Conservation (phyloP, 2,329 filamentous ascomycete genomes). For the Mariannaea elegans region DNA sequence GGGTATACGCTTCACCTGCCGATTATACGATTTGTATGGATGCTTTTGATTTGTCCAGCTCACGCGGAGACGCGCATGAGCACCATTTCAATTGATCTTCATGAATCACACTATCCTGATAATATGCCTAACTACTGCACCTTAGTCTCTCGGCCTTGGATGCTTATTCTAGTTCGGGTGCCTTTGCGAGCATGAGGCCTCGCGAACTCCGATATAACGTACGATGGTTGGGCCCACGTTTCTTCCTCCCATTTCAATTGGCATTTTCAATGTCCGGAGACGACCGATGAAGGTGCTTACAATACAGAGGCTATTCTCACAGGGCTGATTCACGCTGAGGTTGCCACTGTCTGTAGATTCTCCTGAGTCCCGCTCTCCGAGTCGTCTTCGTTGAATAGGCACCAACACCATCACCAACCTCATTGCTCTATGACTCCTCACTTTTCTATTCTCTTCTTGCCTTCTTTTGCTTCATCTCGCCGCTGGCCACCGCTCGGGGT, state of each 20-base stretch:
- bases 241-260: neutral
- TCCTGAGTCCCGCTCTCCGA: neutral
- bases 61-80: conserved; percentile 12
- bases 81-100: neutral
- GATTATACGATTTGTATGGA: too few species aligned
- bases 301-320: neutral
- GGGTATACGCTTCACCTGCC: conserved; percentile 1
- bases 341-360: neutral
- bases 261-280: neutral
- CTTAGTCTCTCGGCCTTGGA: neutral
- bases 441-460: neutral
- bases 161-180: neutral
- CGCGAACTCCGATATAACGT: neutral
- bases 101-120: neutral
- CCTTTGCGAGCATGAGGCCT: conserved; percentile 6
- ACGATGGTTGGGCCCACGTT: conserved; percentile 5
- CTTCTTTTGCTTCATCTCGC: neutral
- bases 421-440: neutral
- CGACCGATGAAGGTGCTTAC: neutral
- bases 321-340: neutral
- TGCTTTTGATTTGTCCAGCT: conserved; percentile 2
- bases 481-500: neutral
- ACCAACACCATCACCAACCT: neutral
- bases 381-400: neutral
- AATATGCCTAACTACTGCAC: neutral